Conservation (phyloP, 2,329 filamentous ascomycete genomes). For the Zasmidium citrigriseum region DNA sequence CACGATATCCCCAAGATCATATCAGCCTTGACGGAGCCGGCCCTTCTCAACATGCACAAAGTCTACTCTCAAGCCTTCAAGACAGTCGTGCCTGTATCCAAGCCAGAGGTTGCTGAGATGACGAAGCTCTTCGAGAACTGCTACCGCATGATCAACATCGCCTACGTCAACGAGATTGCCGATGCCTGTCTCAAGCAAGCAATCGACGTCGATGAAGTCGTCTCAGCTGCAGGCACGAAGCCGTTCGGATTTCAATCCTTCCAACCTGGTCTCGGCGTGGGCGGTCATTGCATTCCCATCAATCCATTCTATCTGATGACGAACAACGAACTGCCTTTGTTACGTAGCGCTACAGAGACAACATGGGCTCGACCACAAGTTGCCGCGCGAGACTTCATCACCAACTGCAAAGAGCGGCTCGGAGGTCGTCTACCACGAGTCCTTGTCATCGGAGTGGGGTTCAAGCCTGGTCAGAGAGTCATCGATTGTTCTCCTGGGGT, state of each 20-base stretch:
- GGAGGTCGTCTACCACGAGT: slow-evolving; percentile 11
- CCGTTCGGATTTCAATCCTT: slow-evolving; percentile 54
- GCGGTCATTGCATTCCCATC: slow-evolving; percentile 59
- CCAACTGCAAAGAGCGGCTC: neutral
- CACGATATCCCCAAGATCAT: slow-evolving; percentile 55
- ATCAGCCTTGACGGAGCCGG: slow-evolving; percentile 52
- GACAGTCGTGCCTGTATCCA: slow-evolving; percentile 50
- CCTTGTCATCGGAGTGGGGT: slow-evolving; percentile 22
- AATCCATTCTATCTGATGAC: slow-evolving; percentile 57
- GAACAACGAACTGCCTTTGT: slow-evolving; percentile 48
- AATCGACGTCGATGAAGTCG: slow-evolving; percentile 56
- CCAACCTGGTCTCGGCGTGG: slow-evolving; percentile 52
- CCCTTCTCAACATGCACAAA: slow-evolving; percentile 45
- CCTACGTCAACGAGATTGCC: slow-evolving; percentile 60
- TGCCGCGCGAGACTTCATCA: slow-evolving; percentile 4
- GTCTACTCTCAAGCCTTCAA: slow-evolving; percentile 54
- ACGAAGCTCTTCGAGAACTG: slow-evolving; percentile 62
- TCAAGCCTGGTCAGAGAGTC: slow-evolving; percentile 24
- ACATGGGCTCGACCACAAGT: slow-evolving; percentile 45
- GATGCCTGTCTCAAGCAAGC: slow-evolving; percentile 50
- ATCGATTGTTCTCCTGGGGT: slow-evolving; percentile 22
- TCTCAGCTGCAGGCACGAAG: slow-evolving; percentile 49
- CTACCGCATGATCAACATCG: slow-evolving; percentile 57
- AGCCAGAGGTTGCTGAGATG: slow-evolving; percentile 60
- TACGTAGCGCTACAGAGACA: slow-evolving; percentile 46